Percentiles rank a stretch among this genome's conserved stretches.
These are phyloP conservation scores for Cryphonectria naterciae DNA, from an alignment of 2,329 filamentous ascomycete species.

Conservation along the genomic window DNA sequence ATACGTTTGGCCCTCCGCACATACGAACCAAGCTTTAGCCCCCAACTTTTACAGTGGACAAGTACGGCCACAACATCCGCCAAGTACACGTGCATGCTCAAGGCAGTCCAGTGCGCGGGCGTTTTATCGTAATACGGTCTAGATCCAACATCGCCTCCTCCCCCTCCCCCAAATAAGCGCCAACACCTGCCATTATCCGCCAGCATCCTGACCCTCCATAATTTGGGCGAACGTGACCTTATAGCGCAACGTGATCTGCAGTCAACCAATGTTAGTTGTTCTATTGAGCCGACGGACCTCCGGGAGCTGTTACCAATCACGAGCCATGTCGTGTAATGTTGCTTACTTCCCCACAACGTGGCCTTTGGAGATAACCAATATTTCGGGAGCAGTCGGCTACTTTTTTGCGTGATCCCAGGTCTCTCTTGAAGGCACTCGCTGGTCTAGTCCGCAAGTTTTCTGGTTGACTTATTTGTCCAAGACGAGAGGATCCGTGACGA, in stretches of 20 bases:
- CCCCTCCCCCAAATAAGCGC: not conserved
- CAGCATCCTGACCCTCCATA: not conserved
- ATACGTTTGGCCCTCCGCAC: not conserved
- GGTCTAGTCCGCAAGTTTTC: not conserved
- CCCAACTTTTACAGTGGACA: not conserved
- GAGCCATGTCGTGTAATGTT: not conserved
- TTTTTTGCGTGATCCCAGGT: not conserved
- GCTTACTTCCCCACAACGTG: not conserved
- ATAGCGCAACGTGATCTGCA: not conserved
- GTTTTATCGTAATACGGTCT: not conserved
- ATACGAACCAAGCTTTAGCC: not conserved
- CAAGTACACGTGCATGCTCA: not conserved
- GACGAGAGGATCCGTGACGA: not conserved
- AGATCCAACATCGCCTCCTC: not conserved
- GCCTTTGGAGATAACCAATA: not conserved
- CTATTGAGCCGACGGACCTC: not conserved
- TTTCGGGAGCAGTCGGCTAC: not conserved
- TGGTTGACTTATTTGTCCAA: too few species aligned
- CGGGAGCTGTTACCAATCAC: not conserved
- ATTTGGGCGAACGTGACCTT: not conserved
- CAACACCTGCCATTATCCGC: not conserved
- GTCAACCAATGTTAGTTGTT: not conserved
- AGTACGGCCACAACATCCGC: not conserved
- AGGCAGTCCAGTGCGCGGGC: not conserved
- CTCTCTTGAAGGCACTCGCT: not conserved